Base-by-base conservation (phyloP, 1,284 basidiomycete species). In the Trametes pubescens region DNA sequence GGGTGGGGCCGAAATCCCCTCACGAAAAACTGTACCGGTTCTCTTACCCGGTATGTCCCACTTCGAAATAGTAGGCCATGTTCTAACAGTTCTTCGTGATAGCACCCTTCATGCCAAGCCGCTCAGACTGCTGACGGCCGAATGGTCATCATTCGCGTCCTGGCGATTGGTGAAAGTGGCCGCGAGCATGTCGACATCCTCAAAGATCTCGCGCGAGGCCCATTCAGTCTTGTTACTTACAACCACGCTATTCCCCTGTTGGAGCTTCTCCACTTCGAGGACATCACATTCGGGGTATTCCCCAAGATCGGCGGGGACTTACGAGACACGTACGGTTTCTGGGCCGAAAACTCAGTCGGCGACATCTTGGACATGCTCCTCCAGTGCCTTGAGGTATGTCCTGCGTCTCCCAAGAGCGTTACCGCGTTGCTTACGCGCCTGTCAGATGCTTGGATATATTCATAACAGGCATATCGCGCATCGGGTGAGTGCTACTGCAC, bases 361-460 rank as follows among this genome's bases (percentile, higher is more conserved):
- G 75, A 77, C 56, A 57, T 76, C 29, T 22, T 76, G 6, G 71
- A 76, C 38, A 74, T 76, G 70, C 52, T 77, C 18, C 63, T 74
- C 66, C 75, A 77, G 49, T 70, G 68, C 48, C 40, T 77, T 4
- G 74, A 76, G 70, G 59, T 61, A 59, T 37, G 61, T 61, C 13
- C 48, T 29, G 7, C 13, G 16, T 2, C 8, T n/a, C 13, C 26
- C 11, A 7, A 16, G 1, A 6, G n/a, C 29, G 5, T 32, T 16
- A 11, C 29, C 16, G 3, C 14, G 22, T n/a, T 14, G 14, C 48
- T 49, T 4, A 49, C 26, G 4, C 29, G 16, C 22, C 2, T 29
- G 14, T 18, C 10, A 49, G 48, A 26, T 26, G 13, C 48, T 49
- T 34, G 48, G 26, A 2, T 49, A 14, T 26, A 14, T 49, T 7